These are phyloP conservation scores for Penicillium sp. DNA, from an alignment of 2,329 filamentous ascomycete genomes.

Conservation along the genomic window DNA sequence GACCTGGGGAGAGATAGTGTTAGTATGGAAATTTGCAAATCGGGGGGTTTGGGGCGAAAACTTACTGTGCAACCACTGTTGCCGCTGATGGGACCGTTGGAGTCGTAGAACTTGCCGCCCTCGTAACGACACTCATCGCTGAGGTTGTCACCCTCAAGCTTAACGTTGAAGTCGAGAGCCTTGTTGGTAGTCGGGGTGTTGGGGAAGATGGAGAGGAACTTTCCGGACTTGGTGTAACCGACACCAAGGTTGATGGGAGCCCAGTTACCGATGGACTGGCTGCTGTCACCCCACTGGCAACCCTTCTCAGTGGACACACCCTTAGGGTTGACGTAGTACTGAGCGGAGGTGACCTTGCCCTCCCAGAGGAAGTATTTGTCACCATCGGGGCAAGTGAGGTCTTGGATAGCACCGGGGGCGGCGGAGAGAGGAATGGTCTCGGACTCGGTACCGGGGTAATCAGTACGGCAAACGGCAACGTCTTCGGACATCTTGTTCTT, in stretches of 20 bases:
- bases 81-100: slow-evolving; percentile 45
- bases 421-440: slow-evolving; percentile 78
- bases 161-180: slow-evolving; percentile 74
- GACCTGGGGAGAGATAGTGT: slow-evolving; percentile 39
- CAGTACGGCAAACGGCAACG: slow-evolving; percentile 84
- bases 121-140: slow-evolving; percentile 64
- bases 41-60: slow-evolving; percentile 22
- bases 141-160: slow-evolving; percentile 66
- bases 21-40: slow-evolving; percentile 10
- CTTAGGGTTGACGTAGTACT: slow-evolving; percentile 94
- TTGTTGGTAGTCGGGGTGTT: slow-evolving; percentile 74
- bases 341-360: slow-evolving; percentile 73
- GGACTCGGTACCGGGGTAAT: slow-evolving; percentile 89
- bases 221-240: slow-evolving; percentile 65
- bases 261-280: slow-evolving; percentile 70
- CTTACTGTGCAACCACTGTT: slow-evolving; percentile 77
- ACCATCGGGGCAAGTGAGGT: slow-evolving; percentile 74
- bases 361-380: slow-evolving; percentile 75
- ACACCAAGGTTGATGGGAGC: slow-evolving; percentile 84
- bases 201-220: slow-evolving; percentile 80
- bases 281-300: slow-evolving; percentile 73
- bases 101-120: slow-evolving; percentile 61
- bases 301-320: slow-evolving; percentile 66
- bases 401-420: slow-evolving; percentile 57
- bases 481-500: slow-evolving; percentile 68